Evolutionary conservation across 345 rosid genomes (phyloP), one percentile per base, ranked within the genome.

Genomic region (Lepidium africanum): DNA sequence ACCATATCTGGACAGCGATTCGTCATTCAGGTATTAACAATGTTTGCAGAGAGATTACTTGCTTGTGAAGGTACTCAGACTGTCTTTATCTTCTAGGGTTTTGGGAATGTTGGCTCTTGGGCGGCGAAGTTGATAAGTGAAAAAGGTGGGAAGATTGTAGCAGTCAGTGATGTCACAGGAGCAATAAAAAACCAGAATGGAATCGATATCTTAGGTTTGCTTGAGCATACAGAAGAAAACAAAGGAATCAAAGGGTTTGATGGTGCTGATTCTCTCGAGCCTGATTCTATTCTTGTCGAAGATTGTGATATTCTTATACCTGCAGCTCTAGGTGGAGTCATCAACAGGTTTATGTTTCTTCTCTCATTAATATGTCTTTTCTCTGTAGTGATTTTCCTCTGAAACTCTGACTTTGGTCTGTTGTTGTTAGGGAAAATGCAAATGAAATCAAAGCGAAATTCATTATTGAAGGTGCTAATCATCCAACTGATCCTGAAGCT

Each of bases 61-160:
- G 51, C 5, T 25, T 65, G 63, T 53, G 30, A 52, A 39, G 68
- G 5, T 1, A 67, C 42, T 61, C 12, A 46, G 5, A 75, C 25
- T 5, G 3, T 30, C 46, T 63, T 30, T 61, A 32, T 63, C 10
- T 38, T 38, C 74, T 77, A 94, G 97, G 97, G 97, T 21, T 94
- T 94, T 56, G 99, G 99, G 40, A 94, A 94, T 81, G 97, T 94
- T 6, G 99, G 99, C 37, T 87, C 97, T 16, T 94, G 96, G 99
- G 97, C 96, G 12, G 97, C 96, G 5, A 87, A 82, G 52, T 78
- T 94, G 63, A 91, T 94, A 73, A 72, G 71, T 61, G 87, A 86
- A 32, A 77, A 74, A 32, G 95, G 99, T 35, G 99, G 99, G 64
- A 89, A 80, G 75, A 65, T 94, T 65, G 88, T 94, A 19, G 99